Evolutionary conservation across 2,329 filamentous ascomycete genomes (phyloP).

Genomic region (Aspergillus luchuensis): DNA sequence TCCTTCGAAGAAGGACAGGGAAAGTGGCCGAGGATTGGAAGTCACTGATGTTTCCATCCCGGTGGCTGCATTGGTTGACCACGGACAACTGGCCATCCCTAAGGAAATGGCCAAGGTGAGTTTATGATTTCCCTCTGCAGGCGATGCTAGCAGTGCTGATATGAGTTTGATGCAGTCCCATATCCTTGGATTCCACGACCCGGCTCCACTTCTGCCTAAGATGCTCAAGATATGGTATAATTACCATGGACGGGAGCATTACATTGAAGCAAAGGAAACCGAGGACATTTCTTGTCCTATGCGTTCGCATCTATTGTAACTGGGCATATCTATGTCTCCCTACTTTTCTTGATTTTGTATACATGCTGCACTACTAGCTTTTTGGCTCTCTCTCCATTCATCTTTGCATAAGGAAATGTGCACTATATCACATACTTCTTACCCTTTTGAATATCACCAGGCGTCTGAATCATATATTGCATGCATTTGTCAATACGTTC

Average conservation of each 20-base stretch:
- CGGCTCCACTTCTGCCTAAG: slow-evolving; percentile 45
- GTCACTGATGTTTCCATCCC: slow-evolving; percentile 46
- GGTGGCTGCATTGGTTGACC: slow-evolving; percentile 48
- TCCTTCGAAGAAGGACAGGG: slow-evolving; percentile 31
- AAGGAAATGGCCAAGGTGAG: slow-evolving; percentile 39
- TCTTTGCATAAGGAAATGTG: neutral
- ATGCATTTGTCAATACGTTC: neutral
- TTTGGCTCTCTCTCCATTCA: neutral
- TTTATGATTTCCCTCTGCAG: neutral
- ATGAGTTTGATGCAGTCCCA: slow-evolving; percentile 39
- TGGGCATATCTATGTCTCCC: neutral
- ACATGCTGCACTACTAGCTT: neutral
- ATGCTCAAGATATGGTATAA: slow-evolving; percentile 44
- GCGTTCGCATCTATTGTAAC: slow-evolving; percentile 36
- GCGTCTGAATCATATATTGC: neutral
- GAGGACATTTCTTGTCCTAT: slow-evolving; percentile 44
- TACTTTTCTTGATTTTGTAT: neutral
- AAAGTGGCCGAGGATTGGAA: slow-evolving; percentile 26
- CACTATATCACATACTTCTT: neutral
- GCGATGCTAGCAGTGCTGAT: neutral
- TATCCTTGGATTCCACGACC: slow-evolving; percentile 48
- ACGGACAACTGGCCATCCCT: slow-evolving; percentile 43
- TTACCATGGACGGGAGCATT: slow-evolving; percentile 43
- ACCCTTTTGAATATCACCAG: neutral
- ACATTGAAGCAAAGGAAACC: slow-evolving; percentile 39